Percentiles rank a stretch among this genome's conserved stretches.
Conservation (phyloP, 768 basidiomycete species). For the Naganishia kalamii region DNA sequence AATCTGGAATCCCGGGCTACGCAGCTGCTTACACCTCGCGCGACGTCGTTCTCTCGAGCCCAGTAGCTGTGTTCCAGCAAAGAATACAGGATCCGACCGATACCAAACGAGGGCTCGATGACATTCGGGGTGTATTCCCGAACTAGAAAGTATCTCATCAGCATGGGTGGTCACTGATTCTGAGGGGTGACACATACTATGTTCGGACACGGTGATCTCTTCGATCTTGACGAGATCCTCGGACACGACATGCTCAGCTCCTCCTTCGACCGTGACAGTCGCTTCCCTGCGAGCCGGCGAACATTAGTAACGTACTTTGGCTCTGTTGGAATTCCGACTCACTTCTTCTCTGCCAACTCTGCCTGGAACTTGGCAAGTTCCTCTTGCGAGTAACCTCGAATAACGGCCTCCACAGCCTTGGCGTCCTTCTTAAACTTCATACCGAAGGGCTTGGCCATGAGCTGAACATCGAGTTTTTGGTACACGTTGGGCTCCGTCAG, state of each 20-base stretch:
- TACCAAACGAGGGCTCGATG: conserved; percentile 96
- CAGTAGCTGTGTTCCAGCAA: conserved; percentile 94
- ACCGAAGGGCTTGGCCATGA: conserved; percentile 82
- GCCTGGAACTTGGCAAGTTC: conserved; percentile 61
- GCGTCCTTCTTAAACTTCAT: conserved; percentile 83
- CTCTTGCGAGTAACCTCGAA: conserved; percentile 57
- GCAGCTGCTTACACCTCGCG: conserved; percentile 66
- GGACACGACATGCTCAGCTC: conserved; percentile 64
- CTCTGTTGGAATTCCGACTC: conserved; percentile 23
- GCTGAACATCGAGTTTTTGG: conserved; percentile 69
- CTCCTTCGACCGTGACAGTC: conserved; percentile 53
- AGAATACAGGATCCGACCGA: conserved; percentile 89
- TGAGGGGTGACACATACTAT: conserved; percentile 50
- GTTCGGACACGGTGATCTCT: conserved; percentile 78
- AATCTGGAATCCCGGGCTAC: background rate
- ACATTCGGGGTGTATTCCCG: conserved; percentile 96
- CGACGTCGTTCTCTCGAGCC: conserved; percentile 83
- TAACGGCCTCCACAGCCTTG: conserved; percentile 53
- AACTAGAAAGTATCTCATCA: conserved; percentile 52
- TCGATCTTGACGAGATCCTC: conserved; percentile 70
- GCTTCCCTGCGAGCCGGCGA: conserved; percentile 36
- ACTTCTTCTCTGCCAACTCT: conserved; percentile 52
- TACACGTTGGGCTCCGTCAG: conserved; percentile 77
- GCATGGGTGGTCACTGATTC: background rate
- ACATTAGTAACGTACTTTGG: conserved; percentile 58